Conservation (phyloP, 2,329 filamentous ascomycete species). For the Chaetoscypha palmicola region DNA sequence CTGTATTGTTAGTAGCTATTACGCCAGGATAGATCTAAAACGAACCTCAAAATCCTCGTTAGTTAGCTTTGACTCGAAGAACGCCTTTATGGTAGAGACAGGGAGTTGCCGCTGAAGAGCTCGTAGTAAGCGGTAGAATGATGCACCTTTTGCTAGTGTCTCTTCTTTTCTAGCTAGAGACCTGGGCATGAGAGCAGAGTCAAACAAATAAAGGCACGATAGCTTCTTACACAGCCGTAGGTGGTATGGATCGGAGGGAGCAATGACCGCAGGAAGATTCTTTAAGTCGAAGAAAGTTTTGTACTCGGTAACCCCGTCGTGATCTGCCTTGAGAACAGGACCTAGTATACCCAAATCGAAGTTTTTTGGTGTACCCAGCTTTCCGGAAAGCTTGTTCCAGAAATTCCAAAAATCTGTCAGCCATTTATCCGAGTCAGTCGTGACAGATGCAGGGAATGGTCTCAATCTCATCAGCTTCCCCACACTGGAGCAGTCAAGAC, state of each 20-base stretch:
- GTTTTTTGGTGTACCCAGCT: not conserved
- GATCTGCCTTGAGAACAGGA: conserved; percentile 10
- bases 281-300: conserved; percentile 6
- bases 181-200: conserved; percentile 15
- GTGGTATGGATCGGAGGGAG: conserved; percentile 6
- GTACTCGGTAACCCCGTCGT: conserved; percentile 8
- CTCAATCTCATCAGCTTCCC: conserved; percentile 13
- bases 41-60: conserved; percentile 10
- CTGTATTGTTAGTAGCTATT: conserved; percentile 3
- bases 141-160: not conserved
- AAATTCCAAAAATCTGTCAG: conserved; percentile 20
- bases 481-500: conserved; percentile 15
- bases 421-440: conserved; percentile 15
- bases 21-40: not conserved
- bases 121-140: not conserved
- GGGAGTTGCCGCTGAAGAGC: not conserved
- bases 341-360: conserved; percentile 5
- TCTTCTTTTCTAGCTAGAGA: conserved; percentile 1
- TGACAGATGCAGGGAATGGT: not conserved
- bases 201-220: conserved; percentile 14
- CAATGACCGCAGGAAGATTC: conserved; percentile 15
- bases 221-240: conserved; percentile 12
- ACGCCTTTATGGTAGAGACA: not conserved
- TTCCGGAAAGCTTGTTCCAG: conserved; percentile 12
- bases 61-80: conserved; percentile 1